These are phyloP conservation scores for Ricinus communis DNA, from an alignment of 345 rosid genomes.

Conservation along the genomic window DNA sequence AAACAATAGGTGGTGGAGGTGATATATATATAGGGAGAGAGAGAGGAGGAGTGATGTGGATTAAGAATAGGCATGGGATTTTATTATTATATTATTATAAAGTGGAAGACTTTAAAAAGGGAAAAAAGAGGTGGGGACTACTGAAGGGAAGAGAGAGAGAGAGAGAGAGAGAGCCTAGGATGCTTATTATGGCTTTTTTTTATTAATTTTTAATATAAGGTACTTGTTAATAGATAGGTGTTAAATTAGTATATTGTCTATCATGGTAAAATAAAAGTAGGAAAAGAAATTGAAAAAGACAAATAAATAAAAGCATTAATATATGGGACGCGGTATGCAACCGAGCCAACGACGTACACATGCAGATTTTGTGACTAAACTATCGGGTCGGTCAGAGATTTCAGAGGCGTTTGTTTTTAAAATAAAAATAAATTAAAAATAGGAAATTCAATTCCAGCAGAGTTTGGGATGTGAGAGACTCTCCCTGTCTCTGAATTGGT, in stretches of 20 bases:
- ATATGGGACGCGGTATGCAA: constrained; percentile 38
- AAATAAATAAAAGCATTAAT: background rate
- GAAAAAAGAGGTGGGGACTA: too few species aligned
- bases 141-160: constrained; percentile 28
- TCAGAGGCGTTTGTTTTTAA: constrained; percentile 44
- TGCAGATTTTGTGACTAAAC: constrained; percentile 90
- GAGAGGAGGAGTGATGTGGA: constrained; percentile 19
- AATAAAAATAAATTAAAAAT: background rate
- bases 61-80: constrained; percentile 14
- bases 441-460: constrained; percentile 35
- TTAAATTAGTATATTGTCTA: too few species aligned
- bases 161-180: constrained; percentile 30
- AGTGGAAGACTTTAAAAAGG: constrained; percentile 31
- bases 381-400: constrained; percentile 89
- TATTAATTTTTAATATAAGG: background rate
- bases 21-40: constrained; percentile 18
- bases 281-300: background rate
- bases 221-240: too few species aligned
- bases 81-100: constrained; percentile 8
- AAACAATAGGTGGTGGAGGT: constrained; percentile 7
- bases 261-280: background rate
- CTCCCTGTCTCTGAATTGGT: constrained; percentile 35
- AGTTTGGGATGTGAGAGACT: background rate
- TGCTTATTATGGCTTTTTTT: constrained; percentile 8
- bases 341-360: constrained; percentile 81